A percentile compares a stretch with the other conserved stretches of the same genome.
Conservation (phyloP, 495 filamentous ascomycete species). For the Xylaria venustula region DNA sequence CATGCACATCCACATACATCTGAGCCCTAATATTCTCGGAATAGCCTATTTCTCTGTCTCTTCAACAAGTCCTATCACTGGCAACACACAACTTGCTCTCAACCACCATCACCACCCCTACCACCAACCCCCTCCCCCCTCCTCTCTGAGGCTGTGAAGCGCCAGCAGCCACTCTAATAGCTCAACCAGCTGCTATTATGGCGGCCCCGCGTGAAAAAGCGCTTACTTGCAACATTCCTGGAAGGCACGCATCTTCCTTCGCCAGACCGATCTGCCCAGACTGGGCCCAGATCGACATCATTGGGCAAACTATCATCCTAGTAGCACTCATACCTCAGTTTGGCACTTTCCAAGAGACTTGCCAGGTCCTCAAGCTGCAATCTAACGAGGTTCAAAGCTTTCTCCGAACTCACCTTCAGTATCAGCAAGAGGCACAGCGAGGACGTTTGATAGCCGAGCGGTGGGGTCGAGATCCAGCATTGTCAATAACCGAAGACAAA, state of each 20-base stretch:
- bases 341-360: slow-evolving; percentile 2
- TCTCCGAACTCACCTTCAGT: neutral
- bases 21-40: too few species aligned
- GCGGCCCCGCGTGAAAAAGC: neutral
- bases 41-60: too few species aligned
- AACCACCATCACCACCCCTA: too few species aligned
- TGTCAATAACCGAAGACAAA: neutral
- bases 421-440: neutral
- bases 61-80: neutral
- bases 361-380: neutral
- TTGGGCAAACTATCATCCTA: slow-evolving; percentile 2
- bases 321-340: neutral
- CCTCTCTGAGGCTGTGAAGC: too few species aligned
- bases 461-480: neutral
- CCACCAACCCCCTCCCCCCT: neutral
- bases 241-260: neutral
- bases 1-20: too few species aligned
- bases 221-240: slow-evolving; percentile 1
- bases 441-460: neutral
- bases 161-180: neutral
- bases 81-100: neutral
- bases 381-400: slow-evolving; percentile 1
- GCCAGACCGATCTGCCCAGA: neutral
- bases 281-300: slow-evolving; percentile 7
- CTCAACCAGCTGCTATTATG: neutral